phyloP scores from a whole-genome alignment of 306 rosid species.

The Cicer arietinum region DNA sequence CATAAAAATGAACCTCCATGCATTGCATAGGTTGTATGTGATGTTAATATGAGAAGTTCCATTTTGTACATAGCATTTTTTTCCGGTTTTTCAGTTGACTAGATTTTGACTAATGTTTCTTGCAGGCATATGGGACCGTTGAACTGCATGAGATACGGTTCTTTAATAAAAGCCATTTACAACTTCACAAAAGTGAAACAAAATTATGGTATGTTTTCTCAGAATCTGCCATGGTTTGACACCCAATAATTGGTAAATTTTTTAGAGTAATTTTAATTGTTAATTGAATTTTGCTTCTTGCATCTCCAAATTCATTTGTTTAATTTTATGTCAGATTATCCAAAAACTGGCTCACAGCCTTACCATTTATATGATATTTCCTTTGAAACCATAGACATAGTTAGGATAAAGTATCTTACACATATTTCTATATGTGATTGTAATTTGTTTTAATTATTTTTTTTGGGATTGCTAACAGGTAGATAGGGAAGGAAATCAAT shows the following conservation, averaged over 20 bases:
- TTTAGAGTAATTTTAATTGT: background rate
- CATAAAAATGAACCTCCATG: conserved; percentile 24
- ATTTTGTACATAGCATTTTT: background rate
- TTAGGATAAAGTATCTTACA: conserved; percentile 6
- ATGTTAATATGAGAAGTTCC: conserved; percentile 25
- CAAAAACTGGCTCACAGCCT: conserved; percentile 6
- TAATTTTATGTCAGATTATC: background rate
- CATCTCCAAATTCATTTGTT: conserved; percentile 1
- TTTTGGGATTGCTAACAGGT: conserved; percentile 43
- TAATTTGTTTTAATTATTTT: conserved; percentile 1
- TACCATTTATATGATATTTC: conserved; percentile 7
- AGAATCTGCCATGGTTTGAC: conserved; percentile 24
- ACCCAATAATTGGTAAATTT: background rate
- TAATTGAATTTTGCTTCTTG: background rate
- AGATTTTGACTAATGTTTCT: conserved; percentile 34
- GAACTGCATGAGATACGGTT: conserved; percentile 71
- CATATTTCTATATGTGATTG: background rate
- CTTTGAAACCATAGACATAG: background rate
- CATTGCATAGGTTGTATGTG: conserved; percentile 22
- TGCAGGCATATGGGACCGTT: conserved; percentile 86
- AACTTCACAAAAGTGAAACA: conserved; percentile 71
- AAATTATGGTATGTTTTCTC: conserved; percentile 67
- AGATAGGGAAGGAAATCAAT: conserved; percentile 40
- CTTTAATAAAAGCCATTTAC: conserved; percentile 73
- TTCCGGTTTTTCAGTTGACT: conserved; percentile 32